These are phyloP conservation scores for Lasiodiplodia citricola DNA, from an alignment of 2,329 filamentous ascomycete species.

Conservation along the genomic window DNA sequence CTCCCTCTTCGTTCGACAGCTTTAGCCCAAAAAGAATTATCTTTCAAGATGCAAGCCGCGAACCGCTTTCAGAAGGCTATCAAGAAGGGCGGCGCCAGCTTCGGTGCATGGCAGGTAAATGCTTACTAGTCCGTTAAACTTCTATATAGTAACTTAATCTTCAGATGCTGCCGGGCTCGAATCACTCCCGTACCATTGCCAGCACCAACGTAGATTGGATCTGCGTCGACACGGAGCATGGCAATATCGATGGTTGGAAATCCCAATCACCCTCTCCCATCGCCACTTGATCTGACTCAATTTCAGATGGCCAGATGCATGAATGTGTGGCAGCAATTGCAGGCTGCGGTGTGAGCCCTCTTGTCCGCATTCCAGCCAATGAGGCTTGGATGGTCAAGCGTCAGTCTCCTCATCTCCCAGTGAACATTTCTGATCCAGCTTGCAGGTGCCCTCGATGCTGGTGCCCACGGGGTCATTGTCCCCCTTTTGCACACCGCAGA, in stretches of 20 bases:
- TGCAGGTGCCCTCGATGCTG: slow-evolving; percentile 61
- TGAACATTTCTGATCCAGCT: background rate
- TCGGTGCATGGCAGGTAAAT: slow-evolving; percentile 63
- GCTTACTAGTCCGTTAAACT: background rate
- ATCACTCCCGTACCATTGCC: slow-evolving; percentile 59
- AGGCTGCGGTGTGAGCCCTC: slow-evolving; percentile 49
- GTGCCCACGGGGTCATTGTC: slow-evolving; percentile 64
- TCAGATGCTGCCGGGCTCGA: slow-evolving; percentile 59
- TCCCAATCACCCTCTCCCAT: background rate
- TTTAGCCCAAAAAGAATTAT: background rate
- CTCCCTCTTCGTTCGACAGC: background rate
- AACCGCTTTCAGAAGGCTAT: slow-evolving; percentile 60
- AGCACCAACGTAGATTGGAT: slow-evolving; percentile 61
- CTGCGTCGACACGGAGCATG: slow-evolving; percentile 61
- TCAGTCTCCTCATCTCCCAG: slow-evolving; percentile 33
- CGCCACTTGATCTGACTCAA: background rate
- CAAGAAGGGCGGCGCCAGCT: slow-evolving; percentile 55
- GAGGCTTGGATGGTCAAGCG: slow-evolving; percentile 68
- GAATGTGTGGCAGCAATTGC: slow-evolving; percentile 59
- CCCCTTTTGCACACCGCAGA: slow-evolving; percentile 59
- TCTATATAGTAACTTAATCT: background rate
- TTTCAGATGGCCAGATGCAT: slow-evolving; percentile 57
- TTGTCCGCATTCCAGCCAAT: slow-evolving; percentile 59
- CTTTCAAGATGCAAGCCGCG: slow-evolving; percentile 56
- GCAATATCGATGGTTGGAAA: slow-evolving; percentile 58